These are phyloP conservation scores for Yamadazyma olivae DNA, from an alignment of 805 yeast genomes.

Conservation along the genomic window DNA sequence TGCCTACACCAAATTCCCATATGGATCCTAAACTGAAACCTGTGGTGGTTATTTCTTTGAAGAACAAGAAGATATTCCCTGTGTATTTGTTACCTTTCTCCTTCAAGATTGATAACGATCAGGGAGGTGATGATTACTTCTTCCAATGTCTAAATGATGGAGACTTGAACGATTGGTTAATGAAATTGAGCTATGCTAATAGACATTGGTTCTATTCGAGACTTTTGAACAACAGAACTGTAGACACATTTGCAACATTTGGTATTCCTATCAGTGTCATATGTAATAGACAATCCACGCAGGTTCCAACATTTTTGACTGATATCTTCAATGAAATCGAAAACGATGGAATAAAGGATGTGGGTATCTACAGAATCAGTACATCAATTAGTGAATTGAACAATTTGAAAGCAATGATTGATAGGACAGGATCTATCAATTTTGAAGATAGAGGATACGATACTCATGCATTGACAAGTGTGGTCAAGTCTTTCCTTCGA, in stretches of 20 bases:
- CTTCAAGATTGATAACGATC: constrained; percentile 47
- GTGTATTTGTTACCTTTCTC: constrained; percentile 47
- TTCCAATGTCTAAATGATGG: constrained; percentile 63
- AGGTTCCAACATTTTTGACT: constrained; percentile 64
- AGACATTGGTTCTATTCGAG: constrained; percentile 56
- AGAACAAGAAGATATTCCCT: constrained; percentile 46
- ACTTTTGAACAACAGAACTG: constrained; percentile 19
- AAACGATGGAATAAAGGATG: constrained; percentile 82
- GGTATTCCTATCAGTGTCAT: constrained; percentile 81
- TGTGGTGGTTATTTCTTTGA: constrained; percentile 42
- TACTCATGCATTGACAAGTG: constrained; percentile 82
- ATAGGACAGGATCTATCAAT: constrained; percentile 44
- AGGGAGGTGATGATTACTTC: constrained; percentile 46
- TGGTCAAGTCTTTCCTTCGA: constrained; percentile 78
- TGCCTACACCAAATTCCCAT: constrained; percentile 51
- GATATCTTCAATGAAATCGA: constrained; percentile 74
- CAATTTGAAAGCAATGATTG: constrained; percentile 42
- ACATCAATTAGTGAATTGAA: constrained; percentile 48
- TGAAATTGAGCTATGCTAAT: constrained; percentile 43
- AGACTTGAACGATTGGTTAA: constrained; percentile 76
- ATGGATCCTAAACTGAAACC: constrained; percentile 53
- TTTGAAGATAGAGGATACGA: constrained; percentile 59
- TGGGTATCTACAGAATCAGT: constrained; percentile 80
- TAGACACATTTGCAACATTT: constrained; percentile 48
- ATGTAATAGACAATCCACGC: constrained; percentile 65